Evolutionary conservation across 192 early-diverging fungal species (phyloP), one percentile per base, ranked within the genome.

Genomic region (Kappamyces sp.): DNA sequence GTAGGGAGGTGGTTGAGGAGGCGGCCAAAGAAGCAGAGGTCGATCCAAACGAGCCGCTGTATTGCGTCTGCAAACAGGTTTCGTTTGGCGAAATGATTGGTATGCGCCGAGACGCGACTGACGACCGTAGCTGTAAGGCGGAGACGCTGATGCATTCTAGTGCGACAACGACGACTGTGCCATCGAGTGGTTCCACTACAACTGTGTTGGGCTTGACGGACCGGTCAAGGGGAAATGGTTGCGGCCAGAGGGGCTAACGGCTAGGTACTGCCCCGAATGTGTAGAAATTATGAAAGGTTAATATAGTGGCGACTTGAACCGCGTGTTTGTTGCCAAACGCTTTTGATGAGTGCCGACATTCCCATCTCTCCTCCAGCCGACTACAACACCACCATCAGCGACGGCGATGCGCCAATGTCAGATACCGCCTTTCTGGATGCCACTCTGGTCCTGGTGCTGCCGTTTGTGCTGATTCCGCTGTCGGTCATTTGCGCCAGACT

Each of bases 1-100:
- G 31, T 48, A 51, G 14, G 51, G 50, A 3, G 60, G 60, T 0
- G 40, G 50, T 33, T 29, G 54, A 55, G 45, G 54, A 55, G 11
- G 41, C 45, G 14, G 54, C 45, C 40, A 22, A 22, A 22, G 54
- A 55, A n/a, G 15, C 32, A 11, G 55, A 90, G 0, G 91, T 96
- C 55, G 94, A 98, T 73, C 94, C 96, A 0, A 92, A 94, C 63
- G 96, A 98, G 72, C 94, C 93, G 1, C 75, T 86, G 14, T 99
- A 99, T 70, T 99, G 96, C 62, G 91, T 91, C 64, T 99, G 96
- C 57, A 77, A 91, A 36, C 91, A 93, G 70, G 90, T 97, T 9
- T 93, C 90, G 4, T 99, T 81, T 61, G 96, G 96, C 9, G 94
- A 97, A 47, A 99, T 99, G 96, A 91, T 99, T 47, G 96, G 70